A percentile compares a stretch with the other conserved stretches of the same genome.
phyloP scores from a whole-genome alignment of 805 yeast species.

The Teunomyces pallodes region DNA sequence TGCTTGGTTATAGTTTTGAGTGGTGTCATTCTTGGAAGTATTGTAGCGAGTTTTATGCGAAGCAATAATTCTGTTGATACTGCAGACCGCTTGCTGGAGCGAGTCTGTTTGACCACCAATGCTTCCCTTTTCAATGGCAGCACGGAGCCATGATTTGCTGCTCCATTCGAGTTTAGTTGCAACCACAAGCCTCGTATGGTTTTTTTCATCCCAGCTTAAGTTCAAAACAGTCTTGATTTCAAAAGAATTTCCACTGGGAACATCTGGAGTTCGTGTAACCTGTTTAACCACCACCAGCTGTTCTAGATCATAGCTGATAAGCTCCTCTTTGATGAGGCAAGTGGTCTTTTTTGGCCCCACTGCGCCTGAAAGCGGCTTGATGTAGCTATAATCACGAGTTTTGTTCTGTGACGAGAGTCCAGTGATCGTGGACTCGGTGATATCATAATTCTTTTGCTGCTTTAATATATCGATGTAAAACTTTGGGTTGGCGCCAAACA shows the following conservation, averaged over 20 bases:
- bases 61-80: constrained; percentile 40
- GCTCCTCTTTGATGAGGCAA: constrained; percentile 59
- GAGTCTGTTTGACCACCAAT: constrained; percentile 70
- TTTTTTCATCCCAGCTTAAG: constrained; percentile 61
- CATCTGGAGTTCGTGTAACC: constrained; percentile 70
- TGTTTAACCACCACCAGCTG: constrained; percentile 50
- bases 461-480: constrained; percentile 41
- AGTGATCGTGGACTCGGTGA: constrained; percentile 39
- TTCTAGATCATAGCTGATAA: constrained; percentile 51
- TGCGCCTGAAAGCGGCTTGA: constrained; percentile 62
- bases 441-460: constrained; percentile 62
- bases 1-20: background rate
- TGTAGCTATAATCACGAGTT: constrained; percentile 53
- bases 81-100: constrained; percentile 47
- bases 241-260: constrained; percentile 73
- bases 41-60: background rate
- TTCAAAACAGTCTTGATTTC: constrained; percentile 55
- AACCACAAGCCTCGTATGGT: constrained; percentile 50
- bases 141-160: constrained; percentile 74
- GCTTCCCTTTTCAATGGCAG: constrained; percentile 72
- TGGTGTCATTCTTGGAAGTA: background rate
- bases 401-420: constrained; percentile 36
- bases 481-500: constrained; percentile 60
- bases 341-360: constrained; percentile 77
- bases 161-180: constrained; percentile 65